phyloP scores from a whole-genome alignment of 768 basidiomycete species.

The Lactifluus echinatus region DNA sequence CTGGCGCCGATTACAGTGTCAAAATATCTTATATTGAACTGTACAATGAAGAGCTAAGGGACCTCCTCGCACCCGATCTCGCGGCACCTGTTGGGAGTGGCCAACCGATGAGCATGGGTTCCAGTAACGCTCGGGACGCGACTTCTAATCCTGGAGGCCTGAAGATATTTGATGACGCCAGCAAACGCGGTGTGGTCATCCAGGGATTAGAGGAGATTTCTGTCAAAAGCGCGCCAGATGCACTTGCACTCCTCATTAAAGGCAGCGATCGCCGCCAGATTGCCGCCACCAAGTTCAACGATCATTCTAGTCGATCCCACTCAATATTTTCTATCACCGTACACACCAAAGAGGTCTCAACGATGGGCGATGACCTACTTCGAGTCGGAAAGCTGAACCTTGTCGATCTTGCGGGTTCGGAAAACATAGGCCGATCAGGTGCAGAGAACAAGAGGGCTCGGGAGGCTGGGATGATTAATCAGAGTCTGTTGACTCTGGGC shows the following conservation, averaged over 20 bases:
- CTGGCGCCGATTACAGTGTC: slow-evolving; percentile 77
- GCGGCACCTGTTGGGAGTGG: slow-evolving; percentile 52
- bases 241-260: slow-evolving; percentile 74
- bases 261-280: slow-evolving; percentile 89
- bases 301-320: slow-evolving; percentile 94
- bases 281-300: slow-evolving; percentile 95
- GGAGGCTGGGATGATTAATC: slow-evolving; percentile 99
- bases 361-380: slow-evolving; percentile 77
- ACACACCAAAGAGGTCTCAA: slow-evolving; percentile 75
- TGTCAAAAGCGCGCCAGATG: slow-evolving; percentile 77
- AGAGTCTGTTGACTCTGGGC: slow-evolving; percentile 92
- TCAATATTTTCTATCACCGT: slow-evolving; percentile 97
- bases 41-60: slow-evolving; percentile 97
- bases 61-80: slow-evolving; percentile 79
- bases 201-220: slow-evolving; percentile 89
- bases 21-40: slow-evolving; percentile 91
- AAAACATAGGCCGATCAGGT: slow-evolving; percentile 93
- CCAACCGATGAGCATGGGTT: slow-evolving; percentile 73
- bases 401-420: slow-evolving; percentile 94
- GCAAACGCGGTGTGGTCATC: slow-evolving; percentile 83
- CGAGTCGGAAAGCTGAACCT: slow-evolving; percentile 94
- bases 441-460: slow-evolving; percentile 92
- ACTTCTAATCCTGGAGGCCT: slow-evolving; percentile 41
- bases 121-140: slow-evolving; percentile 36
- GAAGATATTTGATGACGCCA: slow-evolving; percentile 89